Percentiles rank a stretch among this genome's conserved stretches.
Conservation (phyloP, 108 stramenopile genomes). For the Conticribra guillardii region DNA sequence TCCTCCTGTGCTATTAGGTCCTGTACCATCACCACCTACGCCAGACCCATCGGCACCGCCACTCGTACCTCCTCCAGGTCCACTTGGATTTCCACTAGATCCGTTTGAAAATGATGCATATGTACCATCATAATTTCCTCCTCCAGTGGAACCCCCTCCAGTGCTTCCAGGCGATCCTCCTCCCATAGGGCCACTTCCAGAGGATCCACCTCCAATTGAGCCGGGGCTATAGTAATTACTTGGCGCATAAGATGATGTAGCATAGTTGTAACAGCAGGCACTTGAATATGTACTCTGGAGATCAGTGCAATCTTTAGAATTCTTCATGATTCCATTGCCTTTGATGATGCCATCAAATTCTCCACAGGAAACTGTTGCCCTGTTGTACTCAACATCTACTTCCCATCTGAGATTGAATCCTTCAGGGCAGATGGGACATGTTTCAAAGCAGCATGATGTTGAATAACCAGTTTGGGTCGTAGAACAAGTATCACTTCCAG, state of each 20-base stretch:
- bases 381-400: slow-evolving; percentile 49
- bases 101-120: not conserved
- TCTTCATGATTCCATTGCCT: slow-evolving; percentile 31
- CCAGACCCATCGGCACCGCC: too few species aligned
- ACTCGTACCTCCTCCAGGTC: too few species aligned
- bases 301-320: slow-evolving; percentile 32
- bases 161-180: too few species aligned
- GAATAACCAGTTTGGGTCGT: slow-evolving; percentile 25
- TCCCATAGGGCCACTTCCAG: too few species aligned
- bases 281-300: slow-evolving; percentile 47
- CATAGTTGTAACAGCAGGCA: slow-evolving; percentile 53
- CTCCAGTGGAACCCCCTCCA: not conserved
- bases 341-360: slow-evolving; percentile 44
- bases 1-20: too few species aligned
- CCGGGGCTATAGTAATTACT: too few species aligned
- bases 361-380: slow-evolving; percentile 39
- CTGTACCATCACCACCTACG: too few species aligned
- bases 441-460: slow-evolving; percentile 37
- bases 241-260: slow-evolving; percentile 28
- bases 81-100: too few species aligned
- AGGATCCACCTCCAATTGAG: too few species aligned
- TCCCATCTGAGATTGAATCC: slow-evolving; percentile 52
- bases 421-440: slow-evolving; percentile 42
- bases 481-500: slow-evolving; percentile 35
- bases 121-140: not conserved